These are phyloP conservation scores for Globisporangium rhizosaccharum DNA, from an alignment of 352 stramenopile genomes.

Conservation along the genomic window DNA sequence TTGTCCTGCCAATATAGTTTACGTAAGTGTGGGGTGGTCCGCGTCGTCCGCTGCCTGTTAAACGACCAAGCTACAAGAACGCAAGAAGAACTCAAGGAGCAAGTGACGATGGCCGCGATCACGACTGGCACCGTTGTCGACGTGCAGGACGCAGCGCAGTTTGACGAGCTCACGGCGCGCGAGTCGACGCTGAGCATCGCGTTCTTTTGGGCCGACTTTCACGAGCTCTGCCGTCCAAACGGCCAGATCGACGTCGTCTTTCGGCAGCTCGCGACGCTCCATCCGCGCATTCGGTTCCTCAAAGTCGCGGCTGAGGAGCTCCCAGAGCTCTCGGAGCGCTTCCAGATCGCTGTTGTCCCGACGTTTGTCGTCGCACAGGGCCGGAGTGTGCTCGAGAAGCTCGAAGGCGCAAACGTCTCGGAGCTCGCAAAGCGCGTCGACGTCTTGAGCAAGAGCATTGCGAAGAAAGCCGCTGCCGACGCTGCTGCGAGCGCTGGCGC, in stretches of 20 bases:
- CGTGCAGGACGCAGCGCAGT: conserved; percentile 68
- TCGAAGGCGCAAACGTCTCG: conserved; percentile 78
- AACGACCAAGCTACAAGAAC: neutral
- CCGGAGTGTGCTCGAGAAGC: conserved; percentile 70
- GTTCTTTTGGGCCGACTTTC: conserved; percentile 86
- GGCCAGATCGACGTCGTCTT: conserved; percentile 84
- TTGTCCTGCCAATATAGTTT: too few relatives aligned
- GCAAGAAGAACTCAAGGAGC: neutral
- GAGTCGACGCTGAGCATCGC: conserved; percentile 72
- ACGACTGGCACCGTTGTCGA: conserved; percentile 59
- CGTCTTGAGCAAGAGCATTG: conserved; percentile 77
- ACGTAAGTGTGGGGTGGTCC: too few relatives aligned
- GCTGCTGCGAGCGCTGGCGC: conserved; percentile 18
- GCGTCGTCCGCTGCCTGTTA: too few relatives aligned
- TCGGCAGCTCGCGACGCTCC: conserved; percentile 70
- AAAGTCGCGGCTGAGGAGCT: conserved; percentile 85
- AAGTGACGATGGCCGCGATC: conserved; percentile 4
- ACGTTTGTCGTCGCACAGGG: conserved; percentile 90
- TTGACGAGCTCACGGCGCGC: conserved; percentile 67
- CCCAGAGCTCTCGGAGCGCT: conserved; percentile 79
- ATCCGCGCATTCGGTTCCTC: conserved; percentile 80
- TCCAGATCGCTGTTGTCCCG: conserved; percentile 90
- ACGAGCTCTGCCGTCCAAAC: conserved; percentile 77
- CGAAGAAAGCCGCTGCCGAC: conserved; percentile 38
- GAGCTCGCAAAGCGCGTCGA: conserved; percentile 83